A percentile compares a stretch with the other conserved stretches of the same genome.
phyloP scores from a whole-genome alignment of 2,329 filamentous ascomycete species.

The Pseudogymnoascus sp. region DNA sequence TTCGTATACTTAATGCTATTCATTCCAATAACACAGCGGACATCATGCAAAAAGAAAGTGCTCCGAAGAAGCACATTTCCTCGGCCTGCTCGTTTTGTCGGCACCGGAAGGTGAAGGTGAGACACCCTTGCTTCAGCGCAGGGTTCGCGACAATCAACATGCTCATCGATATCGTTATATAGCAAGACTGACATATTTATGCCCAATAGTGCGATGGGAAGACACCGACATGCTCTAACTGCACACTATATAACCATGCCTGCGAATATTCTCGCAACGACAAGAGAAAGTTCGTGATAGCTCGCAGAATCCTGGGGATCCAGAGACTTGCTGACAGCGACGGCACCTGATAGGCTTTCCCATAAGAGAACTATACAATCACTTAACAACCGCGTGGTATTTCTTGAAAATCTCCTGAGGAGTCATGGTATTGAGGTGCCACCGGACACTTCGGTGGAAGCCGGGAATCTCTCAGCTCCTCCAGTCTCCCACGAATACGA shows the following conservation, averaged over 20 bases:
- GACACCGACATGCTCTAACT: constrained; percentile 5
- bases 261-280: not conserved
- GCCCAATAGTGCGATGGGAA: not conserved
- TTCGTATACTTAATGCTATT: not conserved
- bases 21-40: not conserved
- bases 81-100: constrained; percentile 2
- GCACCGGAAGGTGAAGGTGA: not conserved
- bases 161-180: not conserved
- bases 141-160: not conserved
- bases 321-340: not conserved
- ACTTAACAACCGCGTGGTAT: not conserved
- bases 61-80: constrained; percentile 4
- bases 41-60: not conserved
- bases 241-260: not conserved
- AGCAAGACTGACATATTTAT: not conserved
- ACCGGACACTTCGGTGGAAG: not conserved
- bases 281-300: not conserved
- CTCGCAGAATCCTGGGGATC: not conserved
- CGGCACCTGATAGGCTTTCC: not conserved
- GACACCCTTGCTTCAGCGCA: not conserved
- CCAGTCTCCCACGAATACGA: not conserved
- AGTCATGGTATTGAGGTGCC: not conserved
- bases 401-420: not conserved
- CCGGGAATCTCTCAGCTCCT: not conserved
- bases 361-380: constrained; percentile 5